Percentiles rank a stretch among this genome's conserved stretches.
Conservation (phyloP, 2,329 filamentous ascomycete species). For the Claviceps monticola region DNA sequence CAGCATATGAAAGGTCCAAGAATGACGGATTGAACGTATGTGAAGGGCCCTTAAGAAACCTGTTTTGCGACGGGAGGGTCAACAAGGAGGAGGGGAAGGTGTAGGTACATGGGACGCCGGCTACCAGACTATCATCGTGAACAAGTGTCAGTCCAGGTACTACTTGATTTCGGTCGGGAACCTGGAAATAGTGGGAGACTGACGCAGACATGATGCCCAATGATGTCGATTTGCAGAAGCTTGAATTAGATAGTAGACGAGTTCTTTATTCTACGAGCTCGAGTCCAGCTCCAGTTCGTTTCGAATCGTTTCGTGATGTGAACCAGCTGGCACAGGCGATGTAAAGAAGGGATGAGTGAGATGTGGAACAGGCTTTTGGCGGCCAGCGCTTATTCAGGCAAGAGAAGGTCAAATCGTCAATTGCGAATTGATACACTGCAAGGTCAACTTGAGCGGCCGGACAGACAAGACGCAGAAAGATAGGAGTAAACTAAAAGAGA, state of each 20-base stretch:
- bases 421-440: neutral
- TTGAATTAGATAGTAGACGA: neutral
- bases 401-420: neutral
- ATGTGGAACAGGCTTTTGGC: neutral
- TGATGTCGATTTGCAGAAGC: neutral
- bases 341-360: neutral
- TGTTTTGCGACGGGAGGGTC: conserved; percentile 13
- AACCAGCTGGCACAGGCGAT: neutral
- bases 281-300: conserved; percentile 11
- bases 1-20: conserved; percentile 38
- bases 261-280: conserved; percentile 1
- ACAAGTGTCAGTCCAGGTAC: neutral
- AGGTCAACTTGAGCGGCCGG: conserved; percentile 1
- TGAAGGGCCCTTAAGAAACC: conserved; percentile 12
- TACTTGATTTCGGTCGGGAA: neutral
- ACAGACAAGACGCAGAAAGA: neutral
- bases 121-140: conserved; percentile 39
- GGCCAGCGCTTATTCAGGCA: neutral
- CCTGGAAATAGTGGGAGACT: neutral
- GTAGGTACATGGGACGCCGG: conserved; percentile 49
- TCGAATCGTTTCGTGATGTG: neutral
- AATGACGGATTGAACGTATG: conserved; percentile 44
- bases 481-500: conserved; percentile 1
- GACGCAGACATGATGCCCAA: conserved; percentile 5
- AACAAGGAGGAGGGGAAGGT: conserved; percentile 29